Evolutionary conservation across 129 eudicot species (phyloP).

Genomic region (Saposhnikovia divaricata): DNA sequence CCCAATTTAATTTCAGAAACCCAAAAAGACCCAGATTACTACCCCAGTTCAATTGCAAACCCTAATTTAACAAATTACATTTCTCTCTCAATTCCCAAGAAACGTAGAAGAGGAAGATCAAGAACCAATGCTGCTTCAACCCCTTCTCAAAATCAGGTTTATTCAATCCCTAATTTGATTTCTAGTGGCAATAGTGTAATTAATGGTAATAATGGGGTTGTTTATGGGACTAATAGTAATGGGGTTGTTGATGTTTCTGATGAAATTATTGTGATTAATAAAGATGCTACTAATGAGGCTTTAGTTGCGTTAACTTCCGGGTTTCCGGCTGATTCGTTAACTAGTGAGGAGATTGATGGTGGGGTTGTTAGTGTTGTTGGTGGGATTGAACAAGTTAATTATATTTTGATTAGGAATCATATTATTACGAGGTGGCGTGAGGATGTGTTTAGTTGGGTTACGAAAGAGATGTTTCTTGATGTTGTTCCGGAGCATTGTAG

Average conservation of each 20-base stretch:
- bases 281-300: conserved; percentile 90
- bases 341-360: conserved; percentile 78
- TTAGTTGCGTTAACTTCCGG: conserved; percentile 77
- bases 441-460: conserved; percentile 63
- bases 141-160: conserved; percentile 35
- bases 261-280: conserved; percentile 86
- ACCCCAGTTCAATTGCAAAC: conserved; percentile 15
- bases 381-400: conserved; percentile 94
- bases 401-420: conserved; percentile 79
- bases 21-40: not conserved
- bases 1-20: not conserved
- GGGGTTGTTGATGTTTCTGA: conserved; percentile 47
- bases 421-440: conserved; percentile 90
- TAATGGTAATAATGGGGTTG: not conserved
- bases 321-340: conserved; percentile 82
- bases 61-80: conserved; percentile 27
- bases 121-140: conserved; percentile 24
- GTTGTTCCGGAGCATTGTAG: conserved; percentile 65
- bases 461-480: conserved; percentile 76
- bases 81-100: conserved; percentile 52
- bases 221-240: not conserved
- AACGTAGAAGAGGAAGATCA: conserved; percentile 77
- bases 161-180: conserved; percentile 22
- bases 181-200: conserved; percentile 2
- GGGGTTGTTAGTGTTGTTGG: conserved; percentile 78